These are phyloP conservation scores for Colletotrichum echinochloae DNA, from an alignment of 2,329 filamentous ascomycete species.

Conservation along the genomic window DNA sequence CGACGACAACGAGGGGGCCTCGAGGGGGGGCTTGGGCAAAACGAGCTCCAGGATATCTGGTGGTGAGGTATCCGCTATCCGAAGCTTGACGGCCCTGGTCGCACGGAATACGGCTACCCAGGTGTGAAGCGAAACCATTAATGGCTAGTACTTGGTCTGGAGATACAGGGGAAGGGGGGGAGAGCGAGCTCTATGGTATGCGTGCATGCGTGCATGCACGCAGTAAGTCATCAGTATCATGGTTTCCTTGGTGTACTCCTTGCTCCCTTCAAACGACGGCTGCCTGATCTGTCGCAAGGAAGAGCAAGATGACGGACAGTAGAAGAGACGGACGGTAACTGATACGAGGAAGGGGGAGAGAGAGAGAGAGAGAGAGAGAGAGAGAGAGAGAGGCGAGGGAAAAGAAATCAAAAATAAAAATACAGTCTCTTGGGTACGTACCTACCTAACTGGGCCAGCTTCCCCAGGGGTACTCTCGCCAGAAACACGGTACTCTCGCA, in stretches of 20 bases:
- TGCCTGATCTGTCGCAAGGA: neutral
- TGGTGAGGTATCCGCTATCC: neutral
- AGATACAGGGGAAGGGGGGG: neutral
- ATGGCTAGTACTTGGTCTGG: neutral
- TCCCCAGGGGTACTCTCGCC: neutral
- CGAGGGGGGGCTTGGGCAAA: conserved; percentile 2
- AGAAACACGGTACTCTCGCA: no score
- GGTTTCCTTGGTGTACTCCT: neutral
- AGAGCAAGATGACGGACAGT: neutral
- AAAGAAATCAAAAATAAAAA: no score
- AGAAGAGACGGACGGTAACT: neutral
- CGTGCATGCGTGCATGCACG: neutral
- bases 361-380: no score
- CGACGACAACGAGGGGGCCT: conserved; percentile 16
- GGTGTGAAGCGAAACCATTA: neutral
- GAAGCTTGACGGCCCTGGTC: conserved; percentile 12
- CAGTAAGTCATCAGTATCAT: neutral
- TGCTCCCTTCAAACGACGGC: neutral
- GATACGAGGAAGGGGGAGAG: neutral
- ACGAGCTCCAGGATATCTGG: neutral
- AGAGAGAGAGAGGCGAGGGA: no score
- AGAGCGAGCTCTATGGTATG: neutral
- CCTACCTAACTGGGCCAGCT: neutral
- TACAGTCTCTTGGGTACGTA: neutral
- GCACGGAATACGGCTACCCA: neutral